Percentiles rank a stretch among this genome's conserved stretches.
phyloP scores from a whole-genome alignment of 148 eudicot species.

The Rhododendron simsii region DNA sequence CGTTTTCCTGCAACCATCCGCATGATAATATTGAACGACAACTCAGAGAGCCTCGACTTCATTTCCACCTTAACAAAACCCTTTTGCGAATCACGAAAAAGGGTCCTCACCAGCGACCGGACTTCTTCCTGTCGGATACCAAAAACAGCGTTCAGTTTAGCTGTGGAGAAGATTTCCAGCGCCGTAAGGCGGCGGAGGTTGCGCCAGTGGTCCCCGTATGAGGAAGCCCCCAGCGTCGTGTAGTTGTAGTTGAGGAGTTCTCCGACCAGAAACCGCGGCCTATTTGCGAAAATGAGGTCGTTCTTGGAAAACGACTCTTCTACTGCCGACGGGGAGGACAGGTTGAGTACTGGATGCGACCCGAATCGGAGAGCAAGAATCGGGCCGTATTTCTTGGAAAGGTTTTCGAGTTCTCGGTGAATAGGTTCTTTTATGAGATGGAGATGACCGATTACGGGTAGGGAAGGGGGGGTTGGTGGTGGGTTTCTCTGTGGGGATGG shows the following conservation, averaged over 20 bases:
- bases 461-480: constrained; percentile 7
- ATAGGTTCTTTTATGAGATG: constrained; percentile 6
- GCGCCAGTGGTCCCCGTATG: constrained; percentile 15
- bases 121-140: constrained; percentile 30
- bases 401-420: neutral
- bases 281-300: constrained; percentile 12
- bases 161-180: neutral
- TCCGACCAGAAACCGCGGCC: neutral
- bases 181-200: constrained; percentile 2
- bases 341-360: neutral
- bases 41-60: constrained; percentile 23
- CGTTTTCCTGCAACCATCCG: constrained; percentile 37
- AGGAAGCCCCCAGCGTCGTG: neutral
- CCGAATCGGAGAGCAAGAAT: neutral
- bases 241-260: neutral
- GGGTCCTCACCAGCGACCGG: constrained; percentile 8
- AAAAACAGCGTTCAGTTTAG: neutral
- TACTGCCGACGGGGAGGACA: constrained; percentile 10
- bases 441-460: constrained; percentile 19
- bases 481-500: neutral
- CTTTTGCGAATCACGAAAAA: constrained; percentile 2
- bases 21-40: constrained; percentile 34
- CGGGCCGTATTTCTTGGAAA: neutral
- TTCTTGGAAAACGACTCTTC: constrained; percentile 11
- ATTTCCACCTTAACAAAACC: constrained; percentile 22